Evolutionary conservation across 176 grass and related monocot genomes (phyloP), one percentile per base, ranked within the genome.

Genomic region (Themeda triandra): DNA sequence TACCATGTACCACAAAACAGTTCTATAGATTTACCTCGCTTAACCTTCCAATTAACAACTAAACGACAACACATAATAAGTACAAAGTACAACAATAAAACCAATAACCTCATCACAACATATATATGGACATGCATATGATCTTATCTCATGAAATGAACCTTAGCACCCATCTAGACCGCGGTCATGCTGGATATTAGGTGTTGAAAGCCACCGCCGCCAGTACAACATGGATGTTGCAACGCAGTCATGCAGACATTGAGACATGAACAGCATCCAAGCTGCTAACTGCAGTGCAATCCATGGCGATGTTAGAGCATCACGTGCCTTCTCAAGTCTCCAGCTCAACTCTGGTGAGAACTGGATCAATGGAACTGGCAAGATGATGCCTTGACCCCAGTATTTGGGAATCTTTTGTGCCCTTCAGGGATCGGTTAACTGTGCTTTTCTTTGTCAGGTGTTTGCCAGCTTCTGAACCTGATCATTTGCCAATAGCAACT

Each of bases 381-480:
- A 44, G 77, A 66, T 82, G 67, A 63, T 87, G 73, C 40, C 81
- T 89, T 69, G 28, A 37, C 66, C 78, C 72, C 14, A 62, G 59
- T 13, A 42, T 58, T 5, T 79, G 76, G 69, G 60, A 21, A 84
- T 58, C 72, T 66, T 75, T 82, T 39, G 29, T 39, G 12, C 62
- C 41, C 66, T 85, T 89, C 25, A 49, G 40, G 45, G 81, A 76
- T 67, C 25, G 27, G 77, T 85, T 87, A 13, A 48, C 25, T 15
- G 19, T 12, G 14, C 44, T 23, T 84, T 87, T 94, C 40, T 40
- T 67, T 5, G 42, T 45, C 64, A 65, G 13, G 5, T 28, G 78
- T 66, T 76, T 87, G 24, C 84, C 89, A 37, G 33, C 49, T 82
- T 86, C 87, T 33, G 39, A n/a, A 76, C 81, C 92, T 94, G 84